phyloP scores from a whole-genome alignment of 2,329 filamentous ascomycete species.

The Stagonosporopsis chrysanthemi region DNA sequence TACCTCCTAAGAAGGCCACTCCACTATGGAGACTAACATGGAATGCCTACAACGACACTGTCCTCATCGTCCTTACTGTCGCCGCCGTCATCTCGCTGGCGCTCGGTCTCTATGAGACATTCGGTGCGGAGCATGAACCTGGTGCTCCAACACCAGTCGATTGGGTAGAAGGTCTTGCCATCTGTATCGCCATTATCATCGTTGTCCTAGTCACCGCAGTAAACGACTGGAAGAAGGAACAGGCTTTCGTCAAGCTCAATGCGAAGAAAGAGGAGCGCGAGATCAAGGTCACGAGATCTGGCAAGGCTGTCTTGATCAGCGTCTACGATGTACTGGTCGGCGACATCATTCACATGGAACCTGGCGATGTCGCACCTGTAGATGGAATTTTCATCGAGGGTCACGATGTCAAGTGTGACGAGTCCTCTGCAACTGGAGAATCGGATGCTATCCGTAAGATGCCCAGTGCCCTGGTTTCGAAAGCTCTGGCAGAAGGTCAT shows the following conservation, averaged over 20 bases:
- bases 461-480: constrained; percentile 65
- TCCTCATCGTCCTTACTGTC: constrained; percentile 72
- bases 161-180: constrained; percentile 49
- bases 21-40: constrained; percentile 68
- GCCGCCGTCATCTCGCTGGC: constrained; percentile 74
- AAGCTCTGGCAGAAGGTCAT: constrained; percentile 60
- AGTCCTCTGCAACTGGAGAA: constrained; percentile 76
- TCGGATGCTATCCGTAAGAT: constrained; percentile 75
- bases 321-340: constrained; percentile 69
- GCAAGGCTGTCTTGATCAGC: constrained; percentile 67
- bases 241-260: constrained; percentile 45
- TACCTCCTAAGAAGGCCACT: constrained; percentile 70
- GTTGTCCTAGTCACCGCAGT: constrained; percentile 49
- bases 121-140: constrained; percentile 56
- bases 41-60: constrained; percentile 77
- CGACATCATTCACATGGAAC: constrained; percentile 72
- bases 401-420: constrained; percentile 72
- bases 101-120: constrained; percentile 73
- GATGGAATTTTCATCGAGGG: constrained; percentile 74
- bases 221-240: constrained; percentile 50
- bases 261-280: constrained; percentile 47
- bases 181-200: constrained; percentile 49
- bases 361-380: constrained; percentile 73
- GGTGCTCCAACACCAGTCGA: constrained; percentile 53
- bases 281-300: constrained; percentile 65